Base-by-base conservation (phyloP, 768 basidiomycete species). In the Trametes sanguinea region DNA sequence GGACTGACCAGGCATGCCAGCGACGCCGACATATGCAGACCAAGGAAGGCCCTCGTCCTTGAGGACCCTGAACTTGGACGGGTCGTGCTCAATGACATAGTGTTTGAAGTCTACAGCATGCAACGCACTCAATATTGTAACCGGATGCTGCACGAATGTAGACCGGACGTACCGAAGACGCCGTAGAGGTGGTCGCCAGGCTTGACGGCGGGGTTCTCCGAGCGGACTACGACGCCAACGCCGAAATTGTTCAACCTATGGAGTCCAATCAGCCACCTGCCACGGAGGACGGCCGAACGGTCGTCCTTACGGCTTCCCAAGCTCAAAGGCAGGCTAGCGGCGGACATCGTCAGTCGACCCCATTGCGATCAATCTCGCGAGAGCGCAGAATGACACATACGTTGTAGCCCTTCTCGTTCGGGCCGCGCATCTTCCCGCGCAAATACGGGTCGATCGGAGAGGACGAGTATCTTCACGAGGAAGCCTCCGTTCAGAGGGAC, bases 31-130 rank as follows among this genome's bases (percentile, higher is more conserved):
- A 64, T 79, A 83, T 0, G 72, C 72, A 0, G 77, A 75, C 81
- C 80, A 84, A 0, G 83, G 82, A 4, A 85, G 68, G 5, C 76
- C 74, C 35, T 77, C 65, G 63, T 83, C 82, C 40, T 79, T 60
- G 43, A 83, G 58, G 6, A 78, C 61, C 3, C 50, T 40, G 48
- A 54, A 48, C 4, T n/a, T 14, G 33, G 45, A 17, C 43, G 53
- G 73, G 65, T 9, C 61, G 58, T 1, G 55, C 45, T 10, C 74
- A 55, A 83, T 61, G 50, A 58, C 67, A 61, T 82, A 85, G 65
- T 83, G 73, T 46, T 75, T 69, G 70, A 78, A 78, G 5, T 69
- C 80, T 79, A 22, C 22, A 22, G 27, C 5, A 8, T 16, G 14
- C 27, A n/a, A 16, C 35, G 16, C 14, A 32, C 9, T 17, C 32